Conservation (phyloP, 305 asterid genomes). For the Andrographis paniculata region DNA sequence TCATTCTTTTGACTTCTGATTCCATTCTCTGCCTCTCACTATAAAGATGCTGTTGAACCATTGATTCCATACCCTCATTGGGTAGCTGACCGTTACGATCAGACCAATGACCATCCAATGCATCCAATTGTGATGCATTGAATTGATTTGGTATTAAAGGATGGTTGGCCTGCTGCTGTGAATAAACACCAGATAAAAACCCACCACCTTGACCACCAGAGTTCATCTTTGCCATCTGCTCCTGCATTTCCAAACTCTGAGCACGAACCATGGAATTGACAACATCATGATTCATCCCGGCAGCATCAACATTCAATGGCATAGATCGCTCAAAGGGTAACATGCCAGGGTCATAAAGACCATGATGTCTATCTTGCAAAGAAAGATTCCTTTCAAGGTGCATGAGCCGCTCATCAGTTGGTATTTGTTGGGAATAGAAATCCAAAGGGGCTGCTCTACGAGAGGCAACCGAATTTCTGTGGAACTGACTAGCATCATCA, state of each 20-base stretch:
- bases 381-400: conserved; percentile 60
- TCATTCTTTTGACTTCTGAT: conserved; percentile 41
- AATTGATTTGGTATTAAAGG: conserved; percentile 41
- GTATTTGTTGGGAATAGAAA: conserved; percentile 54
- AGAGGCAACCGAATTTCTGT: conserved; percentile 45
- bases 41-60: conserved; percentile 53
- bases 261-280: conserved; percentile 52
- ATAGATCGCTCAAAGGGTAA: conserved; percentile 58
- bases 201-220: conserved; percentile 59
- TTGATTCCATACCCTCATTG: conserved; percentile 66
- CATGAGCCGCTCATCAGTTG: conserved; percentile 62
- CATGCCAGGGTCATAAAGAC: conserved; percentile 59
- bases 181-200: conserved; percentile 43
- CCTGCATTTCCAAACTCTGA: conserved; percentile 72
- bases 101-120: conserved; percentile 55
- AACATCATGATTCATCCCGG: conserved; percentile 55
- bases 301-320: conserved; percentile 56
- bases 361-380: conserved; percentile 70
- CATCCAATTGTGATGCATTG: conserved; percentile 43
- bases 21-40: conserved; percentile 74
- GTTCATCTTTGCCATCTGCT: conserved; percentile 55
- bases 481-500: conserved; percentile 70
- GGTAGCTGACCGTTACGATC: conserved; percentile 57
- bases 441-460: conserved; percentile 52
- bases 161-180: conserved; percentile 56